phyloP scores from a whole-genome alignment of 2,329 filamentous ascomycete species.

The Ophiostoma sp. region DNA sequence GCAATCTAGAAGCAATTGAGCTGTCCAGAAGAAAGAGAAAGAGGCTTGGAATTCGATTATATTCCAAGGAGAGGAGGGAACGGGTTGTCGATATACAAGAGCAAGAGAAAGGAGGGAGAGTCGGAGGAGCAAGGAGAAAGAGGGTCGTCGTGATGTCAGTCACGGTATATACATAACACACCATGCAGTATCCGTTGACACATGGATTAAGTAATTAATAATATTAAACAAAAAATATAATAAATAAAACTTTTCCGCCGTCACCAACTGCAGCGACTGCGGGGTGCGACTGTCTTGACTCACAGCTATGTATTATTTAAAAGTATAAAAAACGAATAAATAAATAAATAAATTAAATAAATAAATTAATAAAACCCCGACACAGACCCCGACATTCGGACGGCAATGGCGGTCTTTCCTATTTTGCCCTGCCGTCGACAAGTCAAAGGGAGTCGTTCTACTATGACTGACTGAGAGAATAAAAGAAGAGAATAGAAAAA shows the following conservation, averaged over 20 bases:
- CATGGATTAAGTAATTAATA: not conserved
- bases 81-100: not conserved
- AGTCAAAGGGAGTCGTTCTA: not conserved
- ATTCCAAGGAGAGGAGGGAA: not conserved
- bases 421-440: not conserved
- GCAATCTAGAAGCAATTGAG: slow-evolving; percentile 2
- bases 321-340: not conserved
- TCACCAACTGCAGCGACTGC: slow-evolving; percentile 8
- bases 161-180: not conserved
- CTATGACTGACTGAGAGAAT: not conserved
- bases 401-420: slow-evolving; percentile 11
- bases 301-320: not conserved
- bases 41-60: not conserved
- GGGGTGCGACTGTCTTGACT: slow-evolving; percentile 1
- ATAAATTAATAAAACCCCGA: not conserved
- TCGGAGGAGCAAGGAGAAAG: slow-evolving; percentile 5
- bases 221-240: slow-evolving; percentile 5
- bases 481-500: slow-evolving; percentile 1
- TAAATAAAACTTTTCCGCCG: slow-evolving; percentile 2
- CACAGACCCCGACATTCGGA: not conserved
- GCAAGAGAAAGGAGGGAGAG: slow-evolving; percentile 5
- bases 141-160: slow-evolving; percentile 12
- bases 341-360: not conserved
- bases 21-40: not conserved
- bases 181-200: not conserved